Evolutionary conservation across 2,329 filamentous ascomycete genomes (phyloP), one percentile per base, ranked within the genome.

Genomic region (Orbilia oligospora): DNA sequence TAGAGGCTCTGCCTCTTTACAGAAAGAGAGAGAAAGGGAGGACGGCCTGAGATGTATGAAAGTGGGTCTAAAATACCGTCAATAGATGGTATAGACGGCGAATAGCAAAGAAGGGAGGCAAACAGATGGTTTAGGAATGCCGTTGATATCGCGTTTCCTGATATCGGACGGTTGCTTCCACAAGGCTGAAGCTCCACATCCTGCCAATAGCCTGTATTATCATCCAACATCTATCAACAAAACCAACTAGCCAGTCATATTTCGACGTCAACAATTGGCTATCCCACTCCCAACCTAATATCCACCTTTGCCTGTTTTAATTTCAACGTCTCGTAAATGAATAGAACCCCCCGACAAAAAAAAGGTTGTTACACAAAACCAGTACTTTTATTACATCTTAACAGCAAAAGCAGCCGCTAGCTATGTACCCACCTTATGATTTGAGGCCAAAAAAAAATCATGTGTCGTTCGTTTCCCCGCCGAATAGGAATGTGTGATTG

Each of bases 181-280:
- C n/a, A 22, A 58, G 30, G 30, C 33, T 58, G 53, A 33, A 18
- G 10, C 30, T 58, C n/a, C 53, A 5, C 30, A 58, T 46, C n/a
- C n/a, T 46, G n/a, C 36, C 24, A 44, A 61, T 44, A 61, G 36
- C 36, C 24, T 61, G 56, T 61, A 61, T n/a, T 20, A 61, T 27
- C 36, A 61, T 61, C 41, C 33, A n/a, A 27, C 56, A 22, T 38
- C 20, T 44, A 8, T 44, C 36, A 44, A 61, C 9, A 51, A 24
- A 24, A n/a, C n/a, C 20, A 41, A 12, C 22, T 2, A 24, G 14
- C 16, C 56, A 10, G 20, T 16, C 56, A 24, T n/a, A 14, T 27
- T 24, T 61, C 56, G 36, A 44, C 56, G 56, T 61, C 55, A 24
- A 58, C 18, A 30, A 61, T 61, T 61, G 56, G 56, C 56, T 44